Evolutionary conservation across 192 early-diverging fungal species (phyloP), one percentile per base, ranked within the genome.

Genomic region (Chytriomyces sp.): DNA sequence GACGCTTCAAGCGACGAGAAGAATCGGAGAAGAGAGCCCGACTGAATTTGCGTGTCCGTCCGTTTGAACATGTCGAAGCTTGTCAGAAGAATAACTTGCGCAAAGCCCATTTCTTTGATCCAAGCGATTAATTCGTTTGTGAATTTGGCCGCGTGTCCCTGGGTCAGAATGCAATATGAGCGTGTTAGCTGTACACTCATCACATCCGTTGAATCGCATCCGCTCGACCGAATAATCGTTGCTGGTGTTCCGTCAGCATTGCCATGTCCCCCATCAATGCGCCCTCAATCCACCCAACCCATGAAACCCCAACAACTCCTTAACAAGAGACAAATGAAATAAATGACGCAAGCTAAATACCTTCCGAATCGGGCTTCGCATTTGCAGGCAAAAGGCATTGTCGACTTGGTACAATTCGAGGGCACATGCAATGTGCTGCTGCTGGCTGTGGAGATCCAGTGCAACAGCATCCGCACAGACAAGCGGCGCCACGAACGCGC

Each of bases 61-160:
- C 63, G 63, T 26, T 64, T 64, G 63, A 64, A 64, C 18, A 26
- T 16, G 63, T 64, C 63, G 63, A 64, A 64, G 26, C 63, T 64
- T 13, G 63, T 64, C 18, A 64, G 63, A 13, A 64, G 24, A 26
- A 64, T 64, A 26, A 64, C 63, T 13, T 16, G 16, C 16, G 63
- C 1, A 5, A 64, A 64, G 20, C 26, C 26, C 11, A 16, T 11
- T 23, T 16, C 16, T 4, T 23, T 43, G 63, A 64, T 64, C 63
- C 63, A 64, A 26, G 13, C 18, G 26, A 64, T 43, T 13, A 64
- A 26, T 2, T 64, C 63, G 35, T 23, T 26, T 23, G 63, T 43
- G 63, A 64, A 64, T 26, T 43, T 23, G 11, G 11, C 18, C 18
- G 63, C 16, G 35, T 64, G 63, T 23, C 63, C 63, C 20, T 43